Evolutionary conservation across 148 eudicot genomes (phyloP).

Genomic region (Amaranthus hypochondriacus): DNA sequence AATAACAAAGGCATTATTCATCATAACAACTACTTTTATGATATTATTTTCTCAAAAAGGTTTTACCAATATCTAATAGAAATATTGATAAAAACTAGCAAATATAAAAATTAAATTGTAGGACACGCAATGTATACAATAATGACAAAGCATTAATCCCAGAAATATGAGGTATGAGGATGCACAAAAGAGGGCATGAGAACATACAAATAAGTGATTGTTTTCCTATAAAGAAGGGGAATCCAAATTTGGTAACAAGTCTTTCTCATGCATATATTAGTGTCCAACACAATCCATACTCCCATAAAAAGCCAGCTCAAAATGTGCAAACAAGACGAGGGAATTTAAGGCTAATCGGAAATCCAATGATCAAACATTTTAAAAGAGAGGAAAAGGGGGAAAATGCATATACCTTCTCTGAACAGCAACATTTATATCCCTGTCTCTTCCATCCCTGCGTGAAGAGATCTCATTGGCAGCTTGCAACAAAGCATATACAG

Average conservation of each 20-base stretch:
- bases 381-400: not conserved
- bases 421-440: conserved; percentile 67
- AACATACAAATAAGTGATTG: not conserved
- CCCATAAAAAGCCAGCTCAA: not conserved
- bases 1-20: too few species aligned
- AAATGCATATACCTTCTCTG: conserved; percentile 66
- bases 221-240: not conserved
- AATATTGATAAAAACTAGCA: too few species aligned
- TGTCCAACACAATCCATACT: not conserved
- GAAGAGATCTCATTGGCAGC: conserved; percentile 89
- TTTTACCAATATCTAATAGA: too few species aligned
- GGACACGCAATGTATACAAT: too few species aligned
- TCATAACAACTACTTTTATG: too few species aligned
- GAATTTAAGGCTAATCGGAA: not conserved
- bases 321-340: not conserved
- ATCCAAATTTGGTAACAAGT: not conserved
- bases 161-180: not conserved
- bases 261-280: not conserved
- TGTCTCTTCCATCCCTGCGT: conserved; percentile 72
- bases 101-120: too few species aligned
- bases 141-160: too few species aligned
- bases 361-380: conserved; percentile 6
- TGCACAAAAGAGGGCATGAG: not conserved
- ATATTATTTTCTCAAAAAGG: too few species aligned
- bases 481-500: conserved; percentile 79